Percentiles rank a stretch among this genome's conserved stretches.
phyloP scores from a whole-genome alignment of 345 rosid species.

The Camelina sativa region DNA sequence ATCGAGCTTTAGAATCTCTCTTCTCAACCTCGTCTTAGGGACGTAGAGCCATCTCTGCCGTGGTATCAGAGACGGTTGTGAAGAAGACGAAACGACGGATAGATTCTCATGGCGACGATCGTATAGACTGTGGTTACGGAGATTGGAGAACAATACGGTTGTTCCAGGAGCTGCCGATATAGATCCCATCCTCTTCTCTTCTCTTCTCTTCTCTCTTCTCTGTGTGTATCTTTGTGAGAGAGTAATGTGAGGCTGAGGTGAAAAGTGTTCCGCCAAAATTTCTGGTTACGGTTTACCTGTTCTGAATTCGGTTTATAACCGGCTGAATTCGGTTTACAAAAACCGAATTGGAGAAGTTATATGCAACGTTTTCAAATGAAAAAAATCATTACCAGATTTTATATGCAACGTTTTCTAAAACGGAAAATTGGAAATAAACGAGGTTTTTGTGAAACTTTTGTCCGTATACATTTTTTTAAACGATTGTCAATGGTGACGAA shows the following conservation, averaged over 20 bases:
- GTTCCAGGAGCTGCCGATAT: slow-evolving; percentile 42
- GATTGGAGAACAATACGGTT: slow-evolving; percentile 37
- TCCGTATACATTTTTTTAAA: too few species aligned
- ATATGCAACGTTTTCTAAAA: too few species aligned
- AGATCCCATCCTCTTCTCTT: slow-evolving; percentile 43
- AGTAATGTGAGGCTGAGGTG: slow-evolving; percentile 9
- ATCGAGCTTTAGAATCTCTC: slow-evolving; percentile 34
- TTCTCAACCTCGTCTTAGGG: slow-evolving; percentile 27
- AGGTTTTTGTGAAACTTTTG: too few species aligned
- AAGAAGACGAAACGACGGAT: slow-evolving; percentile 46
- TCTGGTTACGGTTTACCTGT: too few species aligned
- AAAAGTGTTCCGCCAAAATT: not conserved
- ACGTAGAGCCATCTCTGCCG: slow-evolving; percentile 37
- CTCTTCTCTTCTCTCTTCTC: not conserved
- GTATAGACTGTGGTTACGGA: slow-evolving; percentile 27
- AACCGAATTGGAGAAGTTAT: too few species aligned
- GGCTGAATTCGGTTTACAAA: too few species aligned
- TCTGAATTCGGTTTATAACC: too few species aligned
- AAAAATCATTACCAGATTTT: too few species aligned
- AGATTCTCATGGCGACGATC: slow-evolving; percentile 42
- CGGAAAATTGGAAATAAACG: too few species aligned
- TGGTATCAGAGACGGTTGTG: slow-evolving; percentile 33
- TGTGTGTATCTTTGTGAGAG: not conserved
- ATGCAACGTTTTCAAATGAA: too few species aligned
- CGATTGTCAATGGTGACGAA: too few species aligned